A percentile compares a stretch with the other conserved stretches of the same genome.
These are phyloP conservation scores for Vicia sativa DNA, from an alignment of 306 rosid genomes.

Conservation along the genomic window DNA sequence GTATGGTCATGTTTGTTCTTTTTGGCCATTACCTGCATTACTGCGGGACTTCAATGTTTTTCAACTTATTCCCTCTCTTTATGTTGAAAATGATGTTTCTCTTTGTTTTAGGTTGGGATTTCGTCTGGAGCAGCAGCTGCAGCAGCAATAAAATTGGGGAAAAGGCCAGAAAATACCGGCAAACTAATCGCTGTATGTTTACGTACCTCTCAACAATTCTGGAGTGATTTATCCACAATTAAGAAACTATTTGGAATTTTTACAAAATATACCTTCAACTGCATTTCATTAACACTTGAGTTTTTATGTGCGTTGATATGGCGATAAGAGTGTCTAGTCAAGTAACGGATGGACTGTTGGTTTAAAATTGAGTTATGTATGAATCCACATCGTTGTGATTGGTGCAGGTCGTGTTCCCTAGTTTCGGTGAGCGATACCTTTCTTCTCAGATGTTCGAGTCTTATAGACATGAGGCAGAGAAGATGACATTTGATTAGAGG, in stretches of 20 bases:
- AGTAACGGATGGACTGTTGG: too few species aligned
- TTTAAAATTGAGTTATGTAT: too few species aligned
- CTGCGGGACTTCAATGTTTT: not conserved
- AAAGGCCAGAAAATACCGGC: slow-evolving; percentile 44
- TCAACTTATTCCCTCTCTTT: not conserved
- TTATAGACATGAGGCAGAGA: slow-evolving; percentile 49
- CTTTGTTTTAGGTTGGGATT: slow-evolving; percentile 53
- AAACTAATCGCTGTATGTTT: slow-evolving; percentile 61
- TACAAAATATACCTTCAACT: not conserved
- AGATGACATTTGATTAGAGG: slow-evolving; percentile 44
- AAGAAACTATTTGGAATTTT: not conserved
- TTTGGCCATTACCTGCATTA: too few species aligned
- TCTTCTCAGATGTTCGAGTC: slow-evolving; percentile 54
- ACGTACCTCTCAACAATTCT: not conserved
- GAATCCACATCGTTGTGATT: not conserved
- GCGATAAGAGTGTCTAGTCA: too few species aligned
- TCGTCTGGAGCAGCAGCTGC: slow-evolving; percentile 75
- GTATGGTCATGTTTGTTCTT: slow-evolving; percentile 34
- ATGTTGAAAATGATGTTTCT: not conserved
- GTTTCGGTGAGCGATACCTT: slow-evolving; percentile 56
- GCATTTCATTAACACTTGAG: not conserved
- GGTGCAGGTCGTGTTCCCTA: slow-evolving; percentile 56
- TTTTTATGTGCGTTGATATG: too few species aligned
- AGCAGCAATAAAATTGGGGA: slow-evolving; percentile 55
- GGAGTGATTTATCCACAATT: not conserved